phyloP scores from a whole-genome alignment of 2,329 filamentous ascomycete species.

The Leptosphaerulina australis region DNA sequence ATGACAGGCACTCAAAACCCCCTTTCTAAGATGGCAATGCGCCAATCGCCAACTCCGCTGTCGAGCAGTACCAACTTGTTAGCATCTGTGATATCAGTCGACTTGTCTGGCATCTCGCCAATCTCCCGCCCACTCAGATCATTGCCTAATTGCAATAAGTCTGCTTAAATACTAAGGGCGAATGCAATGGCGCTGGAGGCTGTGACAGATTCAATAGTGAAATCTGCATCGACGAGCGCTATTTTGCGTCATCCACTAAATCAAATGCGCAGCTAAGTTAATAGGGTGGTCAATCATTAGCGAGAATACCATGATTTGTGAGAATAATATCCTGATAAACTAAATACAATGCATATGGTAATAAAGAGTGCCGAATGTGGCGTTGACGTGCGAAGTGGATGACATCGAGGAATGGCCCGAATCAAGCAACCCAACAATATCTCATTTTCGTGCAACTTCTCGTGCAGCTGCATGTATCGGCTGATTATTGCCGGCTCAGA shows the following conservation, averaged over 20 bases:
- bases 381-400: neutral
- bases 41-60: too few species aligned
- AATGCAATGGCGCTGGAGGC: constrained; percentile 5
- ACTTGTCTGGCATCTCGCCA: neutral
- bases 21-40: neutral
- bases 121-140: neutral
- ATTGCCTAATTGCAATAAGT: neutral
- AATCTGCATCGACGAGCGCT: neutral
- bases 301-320: too few species aligned
- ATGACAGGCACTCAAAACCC: neutral
- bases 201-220: constrained; percentile 8
- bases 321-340: neutral
- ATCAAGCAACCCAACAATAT: neutral
- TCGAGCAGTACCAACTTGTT: neutral
- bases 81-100: neutral
- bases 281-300: too few species aligned
- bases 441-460: too few species aligned
- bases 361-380: neutral
- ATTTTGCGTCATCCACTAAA: constrained; percentile 1
- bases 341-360: neutral
- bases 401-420: neutral
- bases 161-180: constrained; percentile 10
- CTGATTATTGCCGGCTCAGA: neutral
- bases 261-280: neutral
- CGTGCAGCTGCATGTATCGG: neutral